Percentiles rank a stretch among this genome's conserved stretches.
These are phyloP conservation scores for Backusella psychrophila DNA, from an alignment of 192 early-diverging fungal species.

Conservation along the genomic window DNA sequence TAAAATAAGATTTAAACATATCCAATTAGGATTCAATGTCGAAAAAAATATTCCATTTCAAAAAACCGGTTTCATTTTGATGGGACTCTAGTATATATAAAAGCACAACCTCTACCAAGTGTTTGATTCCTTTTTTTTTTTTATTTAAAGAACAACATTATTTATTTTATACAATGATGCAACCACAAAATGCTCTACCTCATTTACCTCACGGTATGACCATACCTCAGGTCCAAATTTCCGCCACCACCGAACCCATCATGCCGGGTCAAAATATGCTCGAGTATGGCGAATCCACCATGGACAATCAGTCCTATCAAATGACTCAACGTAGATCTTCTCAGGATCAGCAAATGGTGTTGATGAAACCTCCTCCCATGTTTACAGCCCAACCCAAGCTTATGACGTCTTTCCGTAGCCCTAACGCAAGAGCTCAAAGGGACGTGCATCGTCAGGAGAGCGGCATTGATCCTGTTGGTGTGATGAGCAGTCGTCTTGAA, in stretches of 20 bases:
- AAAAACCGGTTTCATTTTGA: too few relatives aligned
- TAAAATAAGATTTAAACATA: not conserved
- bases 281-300: not conserved
- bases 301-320: not conserved
- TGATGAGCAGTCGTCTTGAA: constrained; percentile 15
- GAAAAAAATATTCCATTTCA: not conserved
- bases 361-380: constrained; percentile 16
- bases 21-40: not conserved
- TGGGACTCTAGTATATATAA: too few relatives aligned
- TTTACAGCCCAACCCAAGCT: constrained; percentile 18
- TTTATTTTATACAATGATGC: not conserved
- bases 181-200: not conserved
- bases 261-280: constrained; percentile 10
- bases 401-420: not conserved
- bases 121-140: too few relatives aligned
- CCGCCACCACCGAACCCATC: not conserved
- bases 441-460: constrained; percentile 18
- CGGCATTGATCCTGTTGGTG: constrained; percentile 29
- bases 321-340: not conserved
- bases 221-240: constrained; percentile 2
- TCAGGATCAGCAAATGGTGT: constrained; percentile 7
- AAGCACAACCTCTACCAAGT: too few relatives aligned
- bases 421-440: constrained; percentile 8
- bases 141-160: too few relatives aligned
- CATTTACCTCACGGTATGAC: constrained; percentile 16